A percentile compares a stretch with the other conserved stretches of the same genome.
These are phyloP conservation scores for Medicago truncatula DNA, from an alignment of 306 rosid species.

Conservation along the genomic window MtrunA17r5.0-ANR NC_053046.1:12599001-12599500, in stretches of 20 bases:
- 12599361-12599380: conserved; percentile 29
- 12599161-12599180: conserved; percentile 43
- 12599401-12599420: conserved; percentile 65
- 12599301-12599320: conserved; percentile 46
- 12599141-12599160: conserved; percentile 35
- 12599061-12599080: conserved; percentile 30
- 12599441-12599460: conserved; percentile 28
- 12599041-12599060: conserved; percentile 49
- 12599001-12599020: conserved; percentile 26
- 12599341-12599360: conserved; percentile 37
- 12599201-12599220: conserved; percentile 59
- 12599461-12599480: conserved; percentile 6
- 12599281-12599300: conserved; percentile 23
- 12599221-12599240: conserved; percentile 45
- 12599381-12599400: conserved; percentile 27
- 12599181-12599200: conserved; percentile 35
- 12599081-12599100: conserved; percentile 45
- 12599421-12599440: conserved; percentile 23
- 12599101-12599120: conserved; percentile 29
- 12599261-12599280: conserved; percentile 16
- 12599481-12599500: conserved; percentile 19
- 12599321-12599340: conserved; percentile 39
- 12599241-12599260: conserved; percentile 30
- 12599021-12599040: conserved; percentile 37
- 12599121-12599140: conserved; percentile 27